Evolutionary conservation across 306 rosid species (phyloP).

Genomic region (Canavalia ensiformis): DNA sequence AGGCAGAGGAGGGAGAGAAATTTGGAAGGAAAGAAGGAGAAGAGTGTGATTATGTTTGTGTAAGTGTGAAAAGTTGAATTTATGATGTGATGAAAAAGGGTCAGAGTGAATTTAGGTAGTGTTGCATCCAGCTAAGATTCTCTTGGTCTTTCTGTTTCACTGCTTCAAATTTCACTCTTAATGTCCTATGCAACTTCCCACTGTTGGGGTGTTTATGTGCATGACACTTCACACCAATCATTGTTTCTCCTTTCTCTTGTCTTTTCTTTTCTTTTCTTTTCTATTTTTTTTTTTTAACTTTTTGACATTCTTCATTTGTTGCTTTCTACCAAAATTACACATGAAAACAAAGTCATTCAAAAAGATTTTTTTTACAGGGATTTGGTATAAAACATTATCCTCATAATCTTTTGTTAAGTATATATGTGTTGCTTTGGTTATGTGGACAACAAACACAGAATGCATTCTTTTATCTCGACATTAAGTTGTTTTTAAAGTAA

Average conservation of each 20-base stretch:
- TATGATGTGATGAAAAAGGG: conserved; percentile 28
- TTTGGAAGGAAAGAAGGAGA: too few relatives aligned
- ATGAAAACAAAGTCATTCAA: conserved; percentile 1
- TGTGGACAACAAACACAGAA: background rate
- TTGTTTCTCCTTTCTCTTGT: conserved; percentile 38
- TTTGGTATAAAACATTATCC: conserved; percentile 21
- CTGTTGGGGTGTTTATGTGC: background rate
- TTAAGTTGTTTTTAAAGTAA: background rate
- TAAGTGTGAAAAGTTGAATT: conserved; percentile 48
- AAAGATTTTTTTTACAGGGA: background rate
- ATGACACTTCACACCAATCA: conserved; percentile 42
- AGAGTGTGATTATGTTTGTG: too few relatives aligned
- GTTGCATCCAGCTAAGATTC: conserved; percentile 92
- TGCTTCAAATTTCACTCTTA: background rate
- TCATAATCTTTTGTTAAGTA: background rate
- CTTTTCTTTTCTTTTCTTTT: background rate
- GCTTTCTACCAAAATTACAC: conserved; percentile 2
- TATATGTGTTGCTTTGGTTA: conserved; percentile 10
- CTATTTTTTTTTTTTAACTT: background rate
- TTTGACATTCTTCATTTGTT: conserved; percentile 19
- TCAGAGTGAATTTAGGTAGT: conserved; percentile 26
- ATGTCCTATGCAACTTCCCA: background rate
- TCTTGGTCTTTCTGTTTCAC: conserved; percentile 35
- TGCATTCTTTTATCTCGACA: background rate
- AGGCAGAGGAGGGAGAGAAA: background rate